Evolutionary conservation across 2,329 filamentous ascomycete genomes (phyloP), one percentile per base, ranked within the genome.

Genomic region (Fulvia fulva): DNA sequence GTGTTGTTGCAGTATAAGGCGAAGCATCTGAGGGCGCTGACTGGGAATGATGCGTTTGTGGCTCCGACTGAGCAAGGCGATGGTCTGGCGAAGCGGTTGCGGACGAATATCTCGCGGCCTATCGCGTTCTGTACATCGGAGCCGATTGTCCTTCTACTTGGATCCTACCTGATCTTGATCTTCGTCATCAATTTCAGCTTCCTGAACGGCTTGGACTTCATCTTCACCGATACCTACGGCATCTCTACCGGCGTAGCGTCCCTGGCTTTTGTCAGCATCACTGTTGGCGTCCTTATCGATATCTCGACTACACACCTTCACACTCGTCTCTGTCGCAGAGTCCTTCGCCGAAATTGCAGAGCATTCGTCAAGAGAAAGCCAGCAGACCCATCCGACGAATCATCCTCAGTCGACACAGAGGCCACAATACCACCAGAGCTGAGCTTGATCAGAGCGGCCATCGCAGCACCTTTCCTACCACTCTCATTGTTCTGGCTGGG

Each of bases 171-270:
- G 28, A 75, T 77, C 0, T 72, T 83, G 0, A 58, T 64, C 9
- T 84, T 84, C 60, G 78, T 81, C 21, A 73, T 83, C 0, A 69
- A 83, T 0, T 84, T 83, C 65, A 80, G 80, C 0, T 81, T 83
- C 53, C 74, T 84, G 2, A 75, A 78, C 1, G 81, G 81, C 1
- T 82, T 79, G 67, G 74, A 76, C 0, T 77, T 74, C 47, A 78
- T 84, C 45, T 84, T 81, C 56, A 69, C 73, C 12, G 51, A 69
- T 3, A 75, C 71, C 0, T 80, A 80, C 41, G 67, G 65, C 16
- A 74, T 79, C 44, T 63, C 63, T 0, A 69, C 73, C 5, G 76
- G 78, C 0, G 66, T 78, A 0, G 70, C 73, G 21, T 76, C 75
- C 51, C 66, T 77, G 21, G 71, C 74, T 28, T 81, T 78, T 64